These are phyloP conservation scores for Talaromyces atroroseus DNA, from an alignment of 2,329 filamentous ascomycete genomes.

Conservation along the genomic window DNA sequence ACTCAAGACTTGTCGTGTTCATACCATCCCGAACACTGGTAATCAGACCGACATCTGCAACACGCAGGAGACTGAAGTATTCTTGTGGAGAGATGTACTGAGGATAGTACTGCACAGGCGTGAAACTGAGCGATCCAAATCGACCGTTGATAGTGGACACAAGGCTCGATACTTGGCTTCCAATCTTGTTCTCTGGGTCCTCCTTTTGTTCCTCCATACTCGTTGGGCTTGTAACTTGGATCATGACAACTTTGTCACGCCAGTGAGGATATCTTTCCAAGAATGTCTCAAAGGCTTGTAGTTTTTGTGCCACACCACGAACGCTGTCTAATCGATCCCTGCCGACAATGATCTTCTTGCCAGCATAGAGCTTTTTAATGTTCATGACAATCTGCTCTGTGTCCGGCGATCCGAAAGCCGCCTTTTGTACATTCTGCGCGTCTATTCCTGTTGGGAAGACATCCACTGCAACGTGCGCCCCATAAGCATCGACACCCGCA, in stretches of 20 bases:
- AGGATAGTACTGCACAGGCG: constrained; percentile 89
- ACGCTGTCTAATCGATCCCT: constrained; percentile 91
- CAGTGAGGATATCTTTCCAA: constrained; percentile 86
- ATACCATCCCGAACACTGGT: constrained; percentile 95
- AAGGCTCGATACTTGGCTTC: constrained; percentile 82
- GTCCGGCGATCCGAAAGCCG: constrained; percentile 65
- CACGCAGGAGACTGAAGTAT: constrained; percentile 88
- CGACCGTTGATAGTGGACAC: constrained; percentile 87
- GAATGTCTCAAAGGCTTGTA: constrained; percentile 90
- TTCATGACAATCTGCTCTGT: constrained; percentile 67
- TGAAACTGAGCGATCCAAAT: constrained; percentile 81
- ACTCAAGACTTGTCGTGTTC: constrained; percentile 96
- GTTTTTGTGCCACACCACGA: constrained; percentile 88
- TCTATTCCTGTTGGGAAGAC: constrained; percentile 95
- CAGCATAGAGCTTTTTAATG: constrained; percentile 72
- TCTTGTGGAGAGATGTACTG: constrained; percentile 86
- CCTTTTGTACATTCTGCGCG: constrained; percentile 67
- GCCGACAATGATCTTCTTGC: constrained; percentile 91
- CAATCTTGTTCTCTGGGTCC: constrained; percentile 71
- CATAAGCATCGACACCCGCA: constrained; percentile 81
- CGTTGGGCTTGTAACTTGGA: constrained; percentile 89
- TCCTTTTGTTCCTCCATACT: constrained; percentile 73
- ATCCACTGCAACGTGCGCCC: constrained; percentile 80
- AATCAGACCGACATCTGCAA: constrained; percentile 87
- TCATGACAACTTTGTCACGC: constrained; percentile 85